Evolutionary conservation across 495 filamentous ascomycete genomes (phyloP).

Genomic region (Penicillium steckii): DNA sequence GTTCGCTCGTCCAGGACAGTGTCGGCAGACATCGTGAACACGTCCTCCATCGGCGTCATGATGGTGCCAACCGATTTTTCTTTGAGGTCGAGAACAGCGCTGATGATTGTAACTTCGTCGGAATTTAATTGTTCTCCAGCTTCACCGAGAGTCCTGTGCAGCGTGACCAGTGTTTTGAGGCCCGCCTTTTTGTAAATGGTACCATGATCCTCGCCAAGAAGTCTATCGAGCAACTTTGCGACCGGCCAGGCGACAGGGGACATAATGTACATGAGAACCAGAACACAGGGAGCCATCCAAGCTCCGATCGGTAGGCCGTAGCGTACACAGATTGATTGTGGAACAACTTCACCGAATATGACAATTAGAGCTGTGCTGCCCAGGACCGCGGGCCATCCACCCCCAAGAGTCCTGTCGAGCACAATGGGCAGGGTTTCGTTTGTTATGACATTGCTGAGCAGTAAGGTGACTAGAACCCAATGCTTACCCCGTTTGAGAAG

Average conservation of each 20-base stretch:
- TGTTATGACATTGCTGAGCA: constrained; percentile 95
- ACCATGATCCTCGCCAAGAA: constrained; percentile 89
- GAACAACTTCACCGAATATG: constrained; percentile 95
- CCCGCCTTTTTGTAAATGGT: constrained; percentile 96
- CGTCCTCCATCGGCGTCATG: constrained; percentile 98
- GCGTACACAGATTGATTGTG: constrained; percentile 93
- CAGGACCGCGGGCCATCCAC: constrained; percentile 91
- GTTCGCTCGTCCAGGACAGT: constrained; percentile 86
- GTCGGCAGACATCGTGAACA: constrained; percentile 92
- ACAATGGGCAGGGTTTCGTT: constrained; percentile 97
- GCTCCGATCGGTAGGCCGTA: constrained; percentile 97
- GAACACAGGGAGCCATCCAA: constrained; percentile 86
- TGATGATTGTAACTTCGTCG: constrained; percentile 98
- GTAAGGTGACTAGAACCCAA: constrained; percentile 96
- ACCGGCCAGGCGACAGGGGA: constrained; percentile 84
- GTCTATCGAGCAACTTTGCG: constrained; percentile 82
- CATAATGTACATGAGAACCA: constrained; percentile 88
- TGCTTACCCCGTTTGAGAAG: constrained; percentile 89
- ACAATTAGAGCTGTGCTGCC: constrained; percentile 93
- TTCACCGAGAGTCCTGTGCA: constrained; percentile 87
- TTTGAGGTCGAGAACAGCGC: constrained; percentile 91
- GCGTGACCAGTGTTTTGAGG: constrained; percentile 83
- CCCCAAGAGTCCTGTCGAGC: constrained; percentile 87
- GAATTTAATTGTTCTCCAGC: constrained; percentile 88
- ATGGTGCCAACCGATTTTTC: constrained; percentile 92